Evolutionary conservation across 2,329 filamentous ascomycete species (phyloP), one percentile per base, ranked within the genome.

Genomic region (Ophiocordyceps australis): DNA sequence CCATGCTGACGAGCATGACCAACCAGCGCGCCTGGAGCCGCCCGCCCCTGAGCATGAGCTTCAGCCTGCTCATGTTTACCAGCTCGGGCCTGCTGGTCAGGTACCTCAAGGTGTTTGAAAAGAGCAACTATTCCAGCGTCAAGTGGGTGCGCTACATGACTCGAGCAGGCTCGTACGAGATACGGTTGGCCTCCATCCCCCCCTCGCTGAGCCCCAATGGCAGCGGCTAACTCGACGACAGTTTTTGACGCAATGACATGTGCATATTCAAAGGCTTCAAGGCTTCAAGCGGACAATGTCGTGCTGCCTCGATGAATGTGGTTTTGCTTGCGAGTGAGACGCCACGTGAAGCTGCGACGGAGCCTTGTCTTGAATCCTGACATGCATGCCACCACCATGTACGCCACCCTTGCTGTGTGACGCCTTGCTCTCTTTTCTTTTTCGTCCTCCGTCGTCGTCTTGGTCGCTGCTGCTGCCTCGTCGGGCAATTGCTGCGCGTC

Each of bases 61-160:
- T 98, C 45, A 89, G 78, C 35, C 54, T 98, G 41, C 63, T 98
- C 42, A 98, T 98, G 91, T 98, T 98, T 47, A 98, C 89, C 13
- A 93, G 82, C 46, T 91, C 79, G 1, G 89, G 89, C 1, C 49
- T 98, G 45, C 47, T 98, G 35, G 89, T 98, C 30, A 63, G 91
- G 25, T 98, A 98, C 50, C 55, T 98, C 30, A 98, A 98, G 56
- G 89, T 98, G 2, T 98, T 98, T 57, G 89, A 98, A 59, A 98
- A 98, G 72, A 89, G 71, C 52, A 95, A 95, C 52, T 98, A 98
- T 50, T 91, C 80, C 34, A 93, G 83, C 45, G 89, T 98, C 25
- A 98, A 98, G 54, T 98, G 89, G 89, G 89, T 98, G 40, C 64
- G 89, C 40, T 98, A 98, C 53, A 95, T 98, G 89, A 98, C 89